Base-by-base conservation (phyloP, 208 protist genomes). In the Vickermania spadyakhi region DNA sequence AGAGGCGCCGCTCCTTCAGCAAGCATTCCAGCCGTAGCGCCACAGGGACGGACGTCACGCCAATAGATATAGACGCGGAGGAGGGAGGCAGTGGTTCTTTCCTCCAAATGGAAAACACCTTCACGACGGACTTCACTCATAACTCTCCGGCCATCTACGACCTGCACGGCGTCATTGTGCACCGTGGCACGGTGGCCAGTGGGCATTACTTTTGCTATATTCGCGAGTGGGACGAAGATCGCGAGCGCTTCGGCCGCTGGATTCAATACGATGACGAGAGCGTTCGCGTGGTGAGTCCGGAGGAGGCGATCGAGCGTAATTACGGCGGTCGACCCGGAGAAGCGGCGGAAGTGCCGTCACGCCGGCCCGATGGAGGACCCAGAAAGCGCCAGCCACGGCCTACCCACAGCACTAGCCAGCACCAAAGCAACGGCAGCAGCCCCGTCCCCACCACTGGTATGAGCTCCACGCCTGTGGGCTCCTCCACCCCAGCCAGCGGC, bases 181-280 rank as follows among this genome's bases (percentile, higher is more conserved):
- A 95, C 69, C 80, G 83, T 56, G 88, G 88, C 50, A 89, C 84
- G 23, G 82, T 82, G n/a, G 72, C 79, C 58, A 89, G 80, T 60
- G 88, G 88, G n/a, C 88, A 95, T 69, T 95, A 95, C 75, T 89
- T 88, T 65, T 91, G 84, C 69, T 95, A 91, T 72, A 93, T 95
- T 58, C 79, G 79, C 1, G 70, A 88, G 31, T 90, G 79, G 78
- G 81, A 93, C 57, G 53, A 64, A 2, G 72, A 58, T 26, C 31
- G 70, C 69, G 58, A 70, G 51, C 50, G 55, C 54, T 90, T 84
- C 67, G 75, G 64, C 22, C 76, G 74, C 25, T 95, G 88, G 85
- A 67, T 92, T 52, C 81, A 95, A 75, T 95, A 79, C 73, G 85
- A 95, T 52, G 88, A 95, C 62, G 84, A 91, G 31, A 73, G 54